Conservation (phyloP, 139 green algal species). For the Tetraselmis striata region DNA sequence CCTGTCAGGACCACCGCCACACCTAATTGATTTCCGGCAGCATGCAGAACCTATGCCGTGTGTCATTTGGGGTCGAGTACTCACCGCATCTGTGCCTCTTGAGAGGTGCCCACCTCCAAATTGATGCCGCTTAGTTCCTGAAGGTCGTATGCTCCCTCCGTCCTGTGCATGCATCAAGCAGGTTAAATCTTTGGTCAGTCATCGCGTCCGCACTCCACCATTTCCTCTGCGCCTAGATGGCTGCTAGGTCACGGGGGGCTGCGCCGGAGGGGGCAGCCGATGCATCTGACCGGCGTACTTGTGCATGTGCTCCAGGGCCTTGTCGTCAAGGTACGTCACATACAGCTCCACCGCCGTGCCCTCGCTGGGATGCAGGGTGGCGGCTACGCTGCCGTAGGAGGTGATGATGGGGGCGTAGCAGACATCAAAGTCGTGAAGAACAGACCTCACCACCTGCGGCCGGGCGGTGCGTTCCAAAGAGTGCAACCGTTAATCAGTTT, state of each 20-base stretch:
- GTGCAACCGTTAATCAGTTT: too few species aligned
- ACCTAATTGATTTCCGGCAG: too few species aligned
- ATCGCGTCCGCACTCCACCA: too few species aligned
- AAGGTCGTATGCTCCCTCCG: background rate
- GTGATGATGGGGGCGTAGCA: constrained; percentile 51
- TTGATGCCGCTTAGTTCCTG: background rate
- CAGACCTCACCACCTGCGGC: constrained; percentile 17
- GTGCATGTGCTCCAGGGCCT: background rate
- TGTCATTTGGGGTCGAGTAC: too few species aligned
- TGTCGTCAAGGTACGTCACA: constrained; percentile 37
- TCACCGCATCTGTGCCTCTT: background rate
- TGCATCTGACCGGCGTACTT: too few species aligned
- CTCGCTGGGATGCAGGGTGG: constrained; percentile 44
- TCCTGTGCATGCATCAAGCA: background rate
- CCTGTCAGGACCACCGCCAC: too few species aligned
- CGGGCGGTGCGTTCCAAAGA: too few species aligned
- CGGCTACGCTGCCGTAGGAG: constrained; percentile 48
- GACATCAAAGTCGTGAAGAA: constrained; percentile 56
- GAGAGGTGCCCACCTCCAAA: background rate
- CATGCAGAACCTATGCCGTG: too few species aligned
- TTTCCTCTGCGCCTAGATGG: too few species aligned
- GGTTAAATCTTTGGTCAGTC: too few species aligned
- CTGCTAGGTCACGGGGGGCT: too few species aligned
- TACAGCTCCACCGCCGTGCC: constrained; percentile 40
- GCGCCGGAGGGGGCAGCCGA: too few species aligned